Evolutionary conservation across 1,139 yeast genomes (phyloP), one percentile per base, ranked within the genome.

Genomic region (Candida glucosophila): DNA sequence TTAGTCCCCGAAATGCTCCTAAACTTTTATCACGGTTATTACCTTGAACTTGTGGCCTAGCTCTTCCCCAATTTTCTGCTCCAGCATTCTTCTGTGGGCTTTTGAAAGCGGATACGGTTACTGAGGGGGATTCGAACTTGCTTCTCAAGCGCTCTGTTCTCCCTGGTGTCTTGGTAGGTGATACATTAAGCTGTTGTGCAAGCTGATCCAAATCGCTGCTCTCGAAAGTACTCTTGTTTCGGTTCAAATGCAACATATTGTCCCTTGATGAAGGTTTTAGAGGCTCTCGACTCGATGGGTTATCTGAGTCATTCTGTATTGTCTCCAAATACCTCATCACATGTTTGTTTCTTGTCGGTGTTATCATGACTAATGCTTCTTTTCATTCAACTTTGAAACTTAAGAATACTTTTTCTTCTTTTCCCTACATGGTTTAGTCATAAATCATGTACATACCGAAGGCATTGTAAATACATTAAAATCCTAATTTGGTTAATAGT

Each of bases 51-150:
- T n/a, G n/a, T n/a, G n/a, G n/a, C n/a, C n/a, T n/a, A n/a, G n/a
- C n/a, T n/a, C n/a, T n/a, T n/a, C n/a, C n/a, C n/a, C n/a, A n/a
- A n/a, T n/a, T n/a, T n/a, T n/a, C n/a, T n/a, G n/a, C n/a, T n/a
- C n/a, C n/a, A n/a, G n/a, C n/a, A n/a, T 43, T 43, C 27, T 38
- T 47, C 31, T 36, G 46, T 4, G 61, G 55, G 7, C 39, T 33
- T 37, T 61, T 62, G 43, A 64, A 64, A 2, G 67, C 54, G 1
- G 65, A 55, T 2, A 64, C 63, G 0, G 69, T 64, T 1, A 61
- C 70, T 6, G 67, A 60, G 2, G 67, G 66, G 1, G 67, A 52
- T 30, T 61, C 68, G 33, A 55, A 64, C 24, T 52, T 49, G n/a
- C 59, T 40, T 23, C 59, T 43, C 11, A 60, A 40, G 15, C 55